Base-by-base conservation (phyloP, 108 stramenopile species). In the Cyclotella sp. region DNA sequence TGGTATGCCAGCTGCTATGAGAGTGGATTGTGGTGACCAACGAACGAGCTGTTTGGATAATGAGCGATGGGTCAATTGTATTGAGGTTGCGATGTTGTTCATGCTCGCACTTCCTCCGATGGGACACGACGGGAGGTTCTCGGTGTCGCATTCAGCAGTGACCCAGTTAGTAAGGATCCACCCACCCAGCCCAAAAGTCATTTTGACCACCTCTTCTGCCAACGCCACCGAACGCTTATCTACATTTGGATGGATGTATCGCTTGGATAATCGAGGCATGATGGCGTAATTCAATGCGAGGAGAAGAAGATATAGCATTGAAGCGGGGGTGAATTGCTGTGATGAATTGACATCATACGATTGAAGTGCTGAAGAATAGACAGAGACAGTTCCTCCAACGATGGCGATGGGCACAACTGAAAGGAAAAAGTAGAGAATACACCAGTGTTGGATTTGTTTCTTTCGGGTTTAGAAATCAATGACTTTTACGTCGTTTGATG, bases 221-320 rank as follows among this genome's bases (percentile, higher is more conserved):
- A 97, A 53, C 22, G 88, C 85, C n/a, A 97, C 90, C 42, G 85
- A 86, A 27, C 53, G 71, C 73, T 73, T 85, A 63, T 79, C 69
- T 29, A 72, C 58, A 28, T 70, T 63, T 61, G 78, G 80, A 67
- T 89, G 87, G 42, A 88, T 88, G 70, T 83, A 96, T 51, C 68
- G 52, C 41, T 81, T 86, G 16, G 84, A 77, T 12, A 97, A 53
- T 30, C 88, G 63, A 18, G 97, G 97, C 79, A 95, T 95, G 45
- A 96, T 63, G 26, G 88, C 94, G 52, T 87, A 96, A 61, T 97
- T 95, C 10, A 96, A 61, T 27, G 97, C 88, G 39, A 95, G 76
- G 11, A 95, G 70, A 24, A 85, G 41, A 73, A 94, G 81, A 45
- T 81, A 90, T 15, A 88, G 22, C 15, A 87, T 66, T 28, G 88